phyloP scores from a whole-genome alignment of 345 rosid species.

The Eucalyptus guilfoylei region DNA sequence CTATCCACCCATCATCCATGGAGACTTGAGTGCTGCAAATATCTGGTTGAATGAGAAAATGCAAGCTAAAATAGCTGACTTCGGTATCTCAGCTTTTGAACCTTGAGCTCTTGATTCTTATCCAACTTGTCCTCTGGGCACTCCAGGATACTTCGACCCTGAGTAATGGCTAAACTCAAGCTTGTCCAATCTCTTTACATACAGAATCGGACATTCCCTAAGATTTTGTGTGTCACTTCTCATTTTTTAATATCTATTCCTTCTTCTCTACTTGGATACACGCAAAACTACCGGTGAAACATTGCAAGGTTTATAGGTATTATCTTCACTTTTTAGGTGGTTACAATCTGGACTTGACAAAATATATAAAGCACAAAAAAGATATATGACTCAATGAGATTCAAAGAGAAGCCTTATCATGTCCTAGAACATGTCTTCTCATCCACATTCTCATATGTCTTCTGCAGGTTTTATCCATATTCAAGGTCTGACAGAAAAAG shows the following conservation, averaged over 20 bases:
- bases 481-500: slow-evolving; percentile 22
- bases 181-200: neutral
- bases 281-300: neutral
- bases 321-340: neutral
- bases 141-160: slow-evolving; percentile 34
- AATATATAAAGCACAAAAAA: neutral
- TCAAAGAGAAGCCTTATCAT: neutral
- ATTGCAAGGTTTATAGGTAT: neutral
- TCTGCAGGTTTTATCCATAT: neutral
- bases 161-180: slow-evolving; percentile 10
- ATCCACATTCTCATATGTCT: neutral
- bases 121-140: slow-evolving; percentile 23
- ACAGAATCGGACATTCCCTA: neutral
- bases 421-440: neutral
- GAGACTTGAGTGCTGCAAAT: slow-evolving; percentile 35
- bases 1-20: neutral
- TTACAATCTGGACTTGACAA: neutral
- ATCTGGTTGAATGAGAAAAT: slow-evolving; percentile 30
- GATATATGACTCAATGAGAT: neutral
- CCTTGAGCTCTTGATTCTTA: slow-evolving; percentile 15
- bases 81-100: slow-evolving; percentile 29
- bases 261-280: neutral
- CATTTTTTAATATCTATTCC: neutral
- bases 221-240: neutral
- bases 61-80: slow-evolving; percentile 42